Percentiles rank a stretch among this genome's conserved stretches.
Conservation (phyloP, 2,329 filamentous ascomycete species). For the Botrytis tulipae region DNA sequence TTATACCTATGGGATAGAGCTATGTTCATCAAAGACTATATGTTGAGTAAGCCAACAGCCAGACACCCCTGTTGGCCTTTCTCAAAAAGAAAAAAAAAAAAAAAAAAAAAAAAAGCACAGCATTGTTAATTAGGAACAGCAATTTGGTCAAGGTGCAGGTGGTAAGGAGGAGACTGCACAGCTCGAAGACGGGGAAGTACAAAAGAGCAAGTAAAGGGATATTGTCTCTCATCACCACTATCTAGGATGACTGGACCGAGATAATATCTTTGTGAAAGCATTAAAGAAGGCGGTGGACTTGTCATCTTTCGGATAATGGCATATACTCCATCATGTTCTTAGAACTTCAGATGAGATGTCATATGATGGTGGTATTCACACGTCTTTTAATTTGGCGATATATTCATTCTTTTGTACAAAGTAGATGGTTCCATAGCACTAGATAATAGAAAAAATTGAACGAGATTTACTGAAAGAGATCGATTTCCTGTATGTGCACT, state of each 20-base stretch:
- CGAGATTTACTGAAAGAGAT: fast-evolving
- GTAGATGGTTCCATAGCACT: no score
- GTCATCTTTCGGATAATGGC: background rate
- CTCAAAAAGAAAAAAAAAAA: no score
- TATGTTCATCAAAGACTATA: no score
- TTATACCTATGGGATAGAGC: no score
- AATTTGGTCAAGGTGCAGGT: no score
- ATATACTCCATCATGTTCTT: background rate
- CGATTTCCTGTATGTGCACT: no score
- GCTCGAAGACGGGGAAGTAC: fast-evolving
- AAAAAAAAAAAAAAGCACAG: no score
- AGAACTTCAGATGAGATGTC: no score
- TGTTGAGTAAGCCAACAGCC: no score
- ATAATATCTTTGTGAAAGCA: background rate
- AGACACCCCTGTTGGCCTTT: no score
- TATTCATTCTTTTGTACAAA: background rate
- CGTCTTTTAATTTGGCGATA: background rate
- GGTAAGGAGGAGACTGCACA: background rate
- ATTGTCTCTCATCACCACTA: background rate
- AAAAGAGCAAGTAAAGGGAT: background rate
- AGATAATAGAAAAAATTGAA: no score
- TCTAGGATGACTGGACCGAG: background rate
- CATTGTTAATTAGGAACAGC: no score
- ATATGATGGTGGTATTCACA: background rate
- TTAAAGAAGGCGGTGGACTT: background rate